A percentile compares a stretch with the other conserved stretches of the same genome.
These are phyloP conservation scores for Pseudocercospora fijiensis DNA, from an alignment of 2,329 filamentous ascomycete species.

Conservation along the genomic window DNA sequence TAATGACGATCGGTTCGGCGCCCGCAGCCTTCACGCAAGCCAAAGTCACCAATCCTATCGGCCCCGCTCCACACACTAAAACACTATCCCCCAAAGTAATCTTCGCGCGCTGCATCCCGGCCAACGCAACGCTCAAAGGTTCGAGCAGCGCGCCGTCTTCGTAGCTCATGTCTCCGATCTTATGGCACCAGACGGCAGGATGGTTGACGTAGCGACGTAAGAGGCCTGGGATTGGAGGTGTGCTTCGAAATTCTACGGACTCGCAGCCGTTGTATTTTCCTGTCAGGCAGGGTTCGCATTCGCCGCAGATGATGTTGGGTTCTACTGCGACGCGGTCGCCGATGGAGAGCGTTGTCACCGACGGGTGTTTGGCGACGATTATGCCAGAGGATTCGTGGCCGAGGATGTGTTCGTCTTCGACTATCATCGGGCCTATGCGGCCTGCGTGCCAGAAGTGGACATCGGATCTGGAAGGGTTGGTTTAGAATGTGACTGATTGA, in stretches of 20 bases:
- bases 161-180: constrained; percentile 87
- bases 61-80: constrained; percentile 86
- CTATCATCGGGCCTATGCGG: constrained; percentile 94
- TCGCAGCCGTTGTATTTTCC: constrained; percentile 96
- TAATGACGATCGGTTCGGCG: constrained; percentile 87
- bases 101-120: constrained; percentile 79
- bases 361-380: constrained; percentile 76
- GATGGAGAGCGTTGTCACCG: constrained; percentile 72
- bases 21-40: constrained; percentile 83
- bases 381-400: constrained; percentile 90
- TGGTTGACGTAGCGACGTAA: constrained; percentile 93
- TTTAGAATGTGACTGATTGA: background rate
- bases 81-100: constrained; percentile 82
- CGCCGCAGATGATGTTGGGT: constrained; percentile 87
- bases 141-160: constrained; percentile 90
- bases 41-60: constrained; percentile 86
- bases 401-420: constrained; percentile 82
- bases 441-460: constrained; percentile 97
- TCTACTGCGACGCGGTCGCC: constrained; percentile 93
- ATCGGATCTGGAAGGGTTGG: constrained; percentile 64
- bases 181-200: constrained; percentile 92
- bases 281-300: constrained; percentile 86
- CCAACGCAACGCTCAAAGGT: constrained; percentile 83
- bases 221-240: constrained; percentile 82
- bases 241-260: constrained; percentile 80